Evolutionary conservation across 2,329 filamentous ascomycete genomes (phyloP), one percentile per base, ranked within the genome.

Genomic region (Colletotrichum scovillei): DNA sequence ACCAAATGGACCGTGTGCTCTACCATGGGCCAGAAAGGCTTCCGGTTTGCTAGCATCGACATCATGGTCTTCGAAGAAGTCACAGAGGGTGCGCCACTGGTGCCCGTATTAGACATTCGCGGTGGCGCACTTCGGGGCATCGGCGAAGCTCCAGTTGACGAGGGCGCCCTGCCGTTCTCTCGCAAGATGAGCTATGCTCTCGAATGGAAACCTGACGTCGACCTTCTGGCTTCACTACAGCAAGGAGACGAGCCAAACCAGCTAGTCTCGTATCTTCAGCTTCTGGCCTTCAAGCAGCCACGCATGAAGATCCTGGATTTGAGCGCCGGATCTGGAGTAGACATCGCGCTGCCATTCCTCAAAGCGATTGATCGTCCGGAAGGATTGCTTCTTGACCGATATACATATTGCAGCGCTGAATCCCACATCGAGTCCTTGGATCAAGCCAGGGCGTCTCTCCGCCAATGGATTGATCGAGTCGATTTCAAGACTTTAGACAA

Each of bases 251-350:
- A 24, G 16, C 6, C 22, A 12, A 3, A 11, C 1, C 38, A 28
- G 16, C 4, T 76, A n/a, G 59, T 30, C 9, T n/a, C 49, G 16
- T 49, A 71, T 16, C 46, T 73, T n/a, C n/a, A 19, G 3, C 69
- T 73, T 32, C 38, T 76, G 14, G 60, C 64, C 22, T 63, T 68
- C 46, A 66, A 67, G 14, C 55, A 69, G 14, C 74, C 74, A 9
- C 49, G 62, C 3, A 67, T 76, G 72, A 67, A 69, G 26, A 60
- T 76, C 24, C 77, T 86, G 2, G 79, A 80, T 63, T 77, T 84
- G 19, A 84, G 85, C 30, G 85, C 82, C 7, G 86, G 86, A 0
- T 85, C 83, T 1, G 86, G 84, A 2, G 57, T 4, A 19, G 81
- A 80, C 14, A 79, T 84, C 0, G 87, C 86, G 0, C 75, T 78